Evolutionary conservation across 371 early-diverging fungal species (phyloP).

Genomic region (Mortierella sp.): DNA sequence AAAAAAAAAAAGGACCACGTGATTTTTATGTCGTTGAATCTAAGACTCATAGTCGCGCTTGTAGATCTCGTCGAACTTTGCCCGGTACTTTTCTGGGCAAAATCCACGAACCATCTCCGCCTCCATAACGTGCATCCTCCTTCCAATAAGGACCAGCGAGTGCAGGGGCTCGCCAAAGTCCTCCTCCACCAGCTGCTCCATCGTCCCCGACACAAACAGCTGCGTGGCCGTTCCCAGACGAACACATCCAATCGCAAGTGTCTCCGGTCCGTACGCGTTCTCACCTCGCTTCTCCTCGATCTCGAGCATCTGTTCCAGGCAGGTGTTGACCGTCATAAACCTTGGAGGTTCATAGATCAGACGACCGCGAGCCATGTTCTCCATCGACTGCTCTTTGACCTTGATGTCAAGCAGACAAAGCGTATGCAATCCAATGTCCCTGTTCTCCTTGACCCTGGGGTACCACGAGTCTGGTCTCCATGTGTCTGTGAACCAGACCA

Average conservation of each 20-base stretch:
- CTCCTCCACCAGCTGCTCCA: slow-evolving; percentile 80
- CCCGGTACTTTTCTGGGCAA: slow-evolving; percentile 57
- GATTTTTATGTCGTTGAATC: not conserved
- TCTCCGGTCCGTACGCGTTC: slow-evolving; percentile 82
- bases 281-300: slow-evolving; percentile 83
- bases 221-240: slow-evolving; percentile 92
- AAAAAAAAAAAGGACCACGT: not conserved
- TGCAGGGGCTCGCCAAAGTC: slow-evolving; percentile 99
- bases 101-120: slow-evolving; percentile 85
- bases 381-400: slow-evolving; percentile 97
- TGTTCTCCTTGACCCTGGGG: slow-evolving; percentile 93
- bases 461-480: slow-evolving; percentile 99
- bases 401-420: slow-evolving; percentile 98
- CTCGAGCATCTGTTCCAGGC: slow-evolving; percentile 94
- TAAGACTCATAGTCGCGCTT: slow-evolving; percentile 69
- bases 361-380: slow-evolving; percentile 94
- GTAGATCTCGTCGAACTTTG: slow-evolving; percentile 78
- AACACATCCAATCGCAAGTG: slow-evolving; percentile 95
- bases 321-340: slow-evolving; percentile 98
- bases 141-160: slow-evolving; percentile 94
- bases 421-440: slow-evolving; percentile 92
- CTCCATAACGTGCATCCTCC: slow-evolving; percentile 95
- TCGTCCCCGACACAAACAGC: slow-evolving; percentile 89
- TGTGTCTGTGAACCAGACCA: slow-evolving; percentile 97
- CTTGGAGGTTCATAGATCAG: slow-evolving; percentile 97